Conservation (phyloP, 176 grass and related monocot genomes). For the Elymus sibiricus region DNA sequence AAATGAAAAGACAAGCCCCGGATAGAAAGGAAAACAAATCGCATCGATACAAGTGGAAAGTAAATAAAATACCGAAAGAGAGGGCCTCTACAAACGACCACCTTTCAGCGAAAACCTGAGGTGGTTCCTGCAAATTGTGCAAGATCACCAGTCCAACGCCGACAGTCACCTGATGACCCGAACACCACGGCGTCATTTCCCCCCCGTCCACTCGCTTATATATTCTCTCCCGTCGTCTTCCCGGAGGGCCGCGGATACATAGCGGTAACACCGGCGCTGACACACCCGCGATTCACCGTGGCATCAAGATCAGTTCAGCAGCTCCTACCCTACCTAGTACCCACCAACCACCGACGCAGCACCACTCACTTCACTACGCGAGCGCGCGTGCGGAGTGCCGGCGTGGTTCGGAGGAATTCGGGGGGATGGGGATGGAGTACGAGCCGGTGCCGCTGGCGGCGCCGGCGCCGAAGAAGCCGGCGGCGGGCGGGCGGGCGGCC, state of each 20-base stretch:
- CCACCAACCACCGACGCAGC: neutral
- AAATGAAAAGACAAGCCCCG: neutral
- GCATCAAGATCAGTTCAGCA: neutral
- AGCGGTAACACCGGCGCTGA: neutral
- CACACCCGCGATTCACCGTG: neutral
- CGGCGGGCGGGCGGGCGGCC: neutral
- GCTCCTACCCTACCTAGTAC: neutral
- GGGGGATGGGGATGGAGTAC: slow-evolving; percentile 30
- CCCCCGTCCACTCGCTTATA: neutral
- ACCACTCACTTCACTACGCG: neutral
- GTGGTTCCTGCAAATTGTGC: neutral
- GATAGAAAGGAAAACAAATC: neutral
- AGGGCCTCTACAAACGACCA: neutral
- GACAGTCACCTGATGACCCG: neutral
- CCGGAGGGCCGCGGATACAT: neutral
- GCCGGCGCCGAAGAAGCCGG: slow-evolving; percentile 29
- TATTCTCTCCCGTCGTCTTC: neutral
- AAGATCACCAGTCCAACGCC: neutral
- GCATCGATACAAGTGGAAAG: neutral
- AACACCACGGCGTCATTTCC: neutral
- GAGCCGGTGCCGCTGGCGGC: slow-evolving; percentile 1
- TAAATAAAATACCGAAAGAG: neutral
- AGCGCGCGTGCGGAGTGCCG: neutral
- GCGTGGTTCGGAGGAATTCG: neutral
- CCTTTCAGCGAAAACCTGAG: neutral